phyloP scores from a whole-genome alignment of 306 rosid genomes.

The Malus domestica region DNA sequence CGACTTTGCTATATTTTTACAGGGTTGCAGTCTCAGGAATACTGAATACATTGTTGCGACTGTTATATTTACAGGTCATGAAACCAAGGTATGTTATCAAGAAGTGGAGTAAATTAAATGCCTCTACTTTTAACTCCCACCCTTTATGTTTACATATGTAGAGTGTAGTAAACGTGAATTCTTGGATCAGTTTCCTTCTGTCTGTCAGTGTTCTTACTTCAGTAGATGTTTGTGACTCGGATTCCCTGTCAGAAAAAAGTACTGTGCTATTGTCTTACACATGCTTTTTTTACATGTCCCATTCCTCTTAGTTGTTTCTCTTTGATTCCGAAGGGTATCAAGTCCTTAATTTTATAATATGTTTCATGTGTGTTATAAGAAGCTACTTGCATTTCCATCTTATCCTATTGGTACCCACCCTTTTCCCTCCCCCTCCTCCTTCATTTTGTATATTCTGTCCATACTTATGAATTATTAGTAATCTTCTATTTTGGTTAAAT shows the following conservation, averaged over 20 bases:
- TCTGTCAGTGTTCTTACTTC: not conserved
- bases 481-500: constrained; percentile 20
- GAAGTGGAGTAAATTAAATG: constrained; percentile 8
- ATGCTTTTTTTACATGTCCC: not conserved
- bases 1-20: constrained; percentile 21
- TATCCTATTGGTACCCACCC: not conserved
- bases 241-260: not conserved
- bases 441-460: constrained; percentile 5
- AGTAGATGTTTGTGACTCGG: not conserved
- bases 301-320: not conserved
- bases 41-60: constrained; percentile 85
- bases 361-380: not conserved
- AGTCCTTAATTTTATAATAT: not conserved
- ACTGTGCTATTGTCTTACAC: not conserved
- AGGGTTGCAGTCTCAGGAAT: constrained; percentile 99
- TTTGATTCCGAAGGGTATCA: not conserved
- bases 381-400: not conserved
- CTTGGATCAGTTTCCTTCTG: not conserved
- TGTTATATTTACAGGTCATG: constrained; percentile 92
- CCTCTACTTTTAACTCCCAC: not conserved
- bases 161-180: not conserved
- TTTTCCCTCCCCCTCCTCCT: not conserved
- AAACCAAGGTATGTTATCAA: constrained; percentile 72
- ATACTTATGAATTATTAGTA: constrained; percentile 7
- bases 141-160: not conserved